A percentile compares a stretch with the other conserved stretches of the same genome.
Evolutionary conservation across 2,329 filamentous ascomycete species (phyloP).

Genomic region (Arthroderma sp.): DNA sequence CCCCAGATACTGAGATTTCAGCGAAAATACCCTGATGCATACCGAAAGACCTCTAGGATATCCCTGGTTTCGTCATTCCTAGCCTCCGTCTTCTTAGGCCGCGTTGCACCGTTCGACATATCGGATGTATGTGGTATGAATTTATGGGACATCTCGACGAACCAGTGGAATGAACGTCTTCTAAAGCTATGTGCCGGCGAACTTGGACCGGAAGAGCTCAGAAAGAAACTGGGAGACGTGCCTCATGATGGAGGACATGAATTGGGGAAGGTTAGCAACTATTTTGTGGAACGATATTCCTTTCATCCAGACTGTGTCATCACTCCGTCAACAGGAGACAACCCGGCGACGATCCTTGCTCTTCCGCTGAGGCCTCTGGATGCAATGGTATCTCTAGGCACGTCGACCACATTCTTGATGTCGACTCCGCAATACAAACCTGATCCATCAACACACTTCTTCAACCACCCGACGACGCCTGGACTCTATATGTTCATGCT

Average conservation of each 20-base stretch:
- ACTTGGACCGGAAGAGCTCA: constrained; percentile 52
- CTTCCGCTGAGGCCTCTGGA: constrained; percentile 77
- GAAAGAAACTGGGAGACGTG: constrained; percentile 67
- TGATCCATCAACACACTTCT: constrained; percentile 87
- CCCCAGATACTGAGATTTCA: constrained; percentile 87
- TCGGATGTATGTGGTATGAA: constrained; percentile 95
- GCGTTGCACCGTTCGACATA: constrained; percentile 80
- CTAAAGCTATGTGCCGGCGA: constrained; percentile 62
- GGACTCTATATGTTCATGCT: constrained; percentile 99
- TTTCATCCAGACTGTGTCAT: constrained; percentile 65
- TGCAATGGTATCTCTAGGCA: constrained; percentile 88
- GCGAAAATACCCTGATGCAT: constrained; percentile 66
- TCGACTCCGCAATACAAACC: constrained; percentile 84
- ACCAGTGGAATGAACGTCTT: constrained; percentile 61
- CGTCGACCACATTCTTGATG: constrained; percentile 96
- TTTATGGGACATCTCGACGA: constrained; percentile 73
- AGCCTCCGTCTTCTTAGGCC: constrained; percentile 76
- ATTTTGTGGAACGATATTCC: constrained; percentile 68
- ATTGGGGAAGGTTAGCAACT: constrained; percentile 62
- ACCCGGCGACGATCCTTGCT: constrained; percentile 86
- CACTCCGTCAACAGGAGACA: constrained; percentile 86
- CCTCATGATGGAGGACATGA: constrained; percentile 66
- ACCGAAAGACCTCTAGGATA: constrained; percentile 68
- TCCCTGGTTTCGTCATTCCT: constrained; percentile 93
- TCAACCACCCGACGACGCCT: constrained; percentile 86